Evolutionary conservation across 139 green algal genomes (phyloP).

Genomic region (Coelastrella sp.): DNA sequence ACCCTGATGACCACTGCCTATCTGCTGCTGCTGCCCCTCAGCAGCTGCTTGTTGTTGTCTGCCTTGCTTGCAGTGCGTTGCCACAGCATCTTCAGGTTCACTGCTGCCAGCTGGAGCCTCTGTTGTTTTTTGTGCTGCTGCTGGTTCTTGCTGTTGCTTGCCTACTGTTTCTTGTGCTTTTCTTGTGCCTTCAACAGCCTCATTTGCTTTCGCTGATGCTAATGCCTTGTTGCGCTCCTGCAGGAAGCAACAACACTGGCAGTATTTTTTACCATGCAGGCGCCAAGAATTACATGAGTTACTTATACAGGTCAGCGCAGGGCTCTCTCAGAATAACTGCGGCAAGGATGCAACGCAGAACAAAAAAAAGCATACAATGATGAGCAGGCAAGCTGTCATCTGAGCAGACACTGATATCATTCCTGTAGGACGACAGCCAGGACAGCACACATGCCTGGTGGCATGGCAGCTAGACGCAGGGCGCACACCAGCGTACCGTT

Average conservation of each 20-base stretch:
- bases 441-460: background rate
- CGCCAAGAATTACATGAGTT: background rate
- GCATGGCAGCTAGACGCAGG: background rate
- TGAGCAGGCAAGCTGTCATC: background rate
- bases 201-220: conserved; percentile 1
- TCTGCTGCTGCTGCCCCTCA: conserved; percentile 4
- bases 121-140: background rate
- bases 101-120: background rate
- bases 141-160: background rate
- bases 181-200: background rate
- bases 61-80: conserved; percentile 6
- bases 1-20: no score
- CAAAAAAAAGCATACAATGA: background rate
- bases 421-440: background rate
- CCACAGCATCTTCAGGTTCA: background rate
- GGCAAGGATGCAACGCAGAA: background rate
- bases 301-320: background rate
- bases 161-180: background rate
- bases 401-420: background rate
- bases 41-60: background rate
- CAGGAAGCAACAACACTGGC: background rate
- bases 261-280: background rate
- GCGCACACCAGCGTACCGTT: background rate
- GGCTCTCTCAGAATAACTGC: background rate
- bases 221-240: conserved; percentile 1